Evolutionary conservation across 768 basidiomycete species (phyloP).

Genomic region (Pulveroboletus ravenelii): DNA sequence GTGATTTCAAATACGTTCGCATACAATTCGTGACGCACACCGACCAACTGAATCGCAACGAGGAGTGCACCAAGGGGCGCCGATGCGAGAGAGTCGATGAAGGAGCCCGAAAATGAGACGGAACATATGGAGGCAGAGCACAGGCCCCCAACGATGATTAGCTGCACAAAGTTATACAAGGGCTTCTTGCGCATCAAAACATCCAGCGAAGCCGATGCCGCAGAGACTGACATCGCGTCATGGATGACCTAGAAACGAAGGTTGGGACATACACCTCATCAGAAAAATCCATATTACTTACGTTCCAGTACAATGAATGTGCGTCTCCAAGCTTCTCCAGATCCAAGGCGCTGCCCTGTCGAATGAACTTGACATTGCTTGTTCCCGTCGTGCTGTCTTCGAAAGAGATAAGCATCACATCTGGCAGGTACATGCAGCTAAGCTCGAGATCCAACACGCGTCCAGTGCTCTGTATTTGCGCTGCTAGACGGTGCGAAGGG

Average conservation of each 20-base stretch:
- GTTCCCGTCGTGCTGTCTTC: slow-evolving; percentile 78
- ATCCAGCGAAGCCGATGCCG: slow-evolving; percentile 68
- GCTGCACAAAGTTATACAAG: slow-evolving; percentile 55
- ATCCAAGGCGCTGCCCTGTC: slow-evolving; percentile 67
- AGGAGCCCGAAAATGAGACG: slow-evolving; percentile 67
- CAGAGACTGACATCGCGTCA: slow-evolving; percentile 69
- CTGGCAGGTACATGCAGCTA: slow-evolving; percentile 70
- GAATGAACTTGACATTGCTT: slow-evolving; percentile 74
- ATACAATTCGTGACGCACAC: slow-evolving; percentile 72
- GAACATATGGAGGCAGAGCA: slow-evolving; percentile 73
- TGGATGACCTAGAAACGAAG: slow-evolving; percentile 61
- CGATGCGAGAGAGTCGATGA: slow-evolving; percentile 68
- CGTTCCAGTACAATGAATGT: slow-evolving; percentile 72
- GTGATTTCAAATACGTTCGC: slow-evolving; percentile 82
- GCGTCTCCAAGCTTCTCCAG: slow-evolving; percentile 71
- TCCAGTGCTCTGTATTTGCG: slow-evolving; percentile 76
- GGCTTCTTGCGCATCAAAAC: slow-evolving; percentile 64
- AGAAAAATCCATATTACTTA: slow-evolving; percentile 21
- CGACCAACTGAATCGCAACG: slow-evolving; percentile 66
- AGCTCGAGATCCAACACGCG: slow-evolving; percentile 71
- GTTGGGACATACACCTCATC: background rate
- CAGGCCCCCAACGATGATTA: slow-evolving; percentile 69
- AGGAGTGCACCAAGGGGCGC: slow-evolving; percentile 76
- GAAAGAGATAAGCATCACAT: slow-evolving; percentile 76
- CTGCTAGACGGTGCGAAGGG: slow-evolving; percentile 75